Conservation (phyloP, 495 filamentous ascomycete species). For the Annulohypoxylon maeteangense region DNA sequence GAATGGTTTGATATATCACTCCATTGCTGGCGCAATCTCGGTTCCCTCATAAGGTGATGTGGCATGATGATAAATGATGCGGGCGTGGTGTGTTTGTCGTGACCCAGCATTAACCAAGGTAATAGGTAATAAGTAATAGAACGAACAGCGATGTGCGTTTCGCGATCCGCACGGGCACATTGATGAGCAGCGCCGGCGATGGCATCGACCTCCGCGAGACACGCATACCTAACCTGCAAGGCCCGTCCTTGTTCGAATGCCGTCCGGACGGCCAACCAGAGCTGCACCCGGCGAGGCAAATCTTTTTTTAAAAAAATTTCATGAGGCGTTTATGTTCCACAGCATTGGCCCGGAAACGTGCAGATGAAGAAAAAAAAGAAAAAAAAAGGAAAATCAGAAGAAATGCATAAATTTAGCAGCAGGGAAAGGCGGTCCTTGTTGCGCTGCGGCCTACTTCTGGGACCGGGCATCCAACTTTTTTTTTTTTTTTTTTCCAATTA, state of each 20-base stretch:
- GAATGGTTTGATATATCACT: slow-evolving; percentile 27
- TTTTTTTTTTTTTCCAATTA: neutral
- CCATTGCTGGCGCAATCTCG: slow-evolving; percentile 18
- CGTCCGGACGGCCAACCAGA: slow-evolving; percentile 36
- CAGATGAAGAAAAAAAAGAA: slow-evolving; percentile 6
- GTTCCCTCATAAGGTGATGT: slow-evolving; percentile 38
- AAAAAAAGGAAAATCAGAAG: neutral
- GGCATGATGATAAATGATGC: slow-evolving; percentile 33
- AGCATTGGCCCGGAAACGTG: slow-evolving; percentile 33
- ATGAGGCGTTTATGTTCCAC: slow-evolving; percentile 40
- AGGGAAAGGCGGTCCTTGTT: neutral
- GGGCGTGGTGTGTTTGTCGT: slow-evolving; percentile 2
- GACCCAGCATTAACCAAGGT: slow-evolving; percentile 2
- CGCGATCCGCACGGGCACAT: slow-evolving; percentile 14
- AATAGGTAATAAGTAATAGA: slow-evolving; percentile 4
- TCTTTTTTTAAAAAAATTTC: neutral
- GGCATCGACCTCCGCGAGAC: slow-evolving; percentile 31
- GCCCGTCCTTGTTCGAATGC: slow-evolving; percentile 32
- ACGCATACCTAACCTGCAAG: slow-evolving; percentile 33
- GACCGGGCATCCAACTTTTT: slow-evolving; percentile 19
- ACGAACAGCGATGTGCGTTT: slow-evolving; percentile 2
- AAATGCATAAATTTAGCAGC: slow-evolving; percentile 21
- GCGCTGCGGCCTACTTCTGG: slow-evolving; percentile 10
- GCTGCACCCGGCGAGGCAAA: slow-evolving; percentile 34
- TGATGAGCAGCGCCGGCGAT: slow-evolving; percentile 16